phyloP scores from a whole-genome alignment of 345 rosid genomes.

The Brassica incana region DNA sequence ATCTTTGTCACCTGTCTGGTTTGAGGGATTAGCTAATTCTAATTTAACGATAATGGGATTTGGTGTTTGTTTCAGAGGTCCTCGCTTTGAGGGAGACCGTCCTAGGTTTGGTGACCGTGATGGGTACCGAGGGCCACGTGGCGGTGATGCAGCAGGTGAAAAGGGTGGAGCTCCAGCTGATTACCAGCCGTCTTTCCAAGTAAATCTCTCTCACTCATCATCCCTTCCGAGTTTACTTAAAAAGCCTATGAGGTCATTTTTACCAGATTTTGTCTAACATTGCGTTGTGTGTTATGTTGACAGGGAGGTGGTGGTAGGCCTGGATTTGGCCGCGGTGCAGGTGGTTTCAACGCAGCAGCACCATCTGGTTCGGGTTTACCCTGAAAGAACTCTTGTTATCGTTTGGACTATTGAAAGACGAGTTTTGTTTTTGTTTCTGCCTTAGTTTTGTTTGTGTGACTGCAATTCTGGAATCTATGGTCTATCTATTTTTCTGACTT shows the following conservation, averaged over 20 bases:
- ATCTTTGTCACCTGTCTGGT: too few relatives aligned
- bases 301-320: conserved; percentile 72
- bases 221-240: neutral
- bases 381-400: conserved; percentile 28
- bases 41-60: neutral
- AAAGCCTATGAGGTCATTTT: neutral
- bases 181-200: conserved; percentile 82
- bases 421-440: conserved; percentile 20
- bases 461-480: neutral
- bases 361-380: conserved; percentile 53
- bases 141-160: conserved; percentile 77
- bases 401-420: neutral
- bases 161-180: conserved; percentile 96
- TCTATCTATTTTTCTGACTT: neutral
- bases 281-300: neutral
- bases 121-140: conserved; percentile 91
- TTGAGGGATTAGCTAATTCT: neutral
- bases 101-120: conserved; percentile 81
- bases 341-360: conserved; percentile 53
- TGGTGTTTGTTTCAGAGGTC: conserved; percentile 53
- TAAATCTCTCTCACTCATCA: conserved; percentile 30
- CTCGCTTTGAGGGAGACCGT: conserved; percentile 90
- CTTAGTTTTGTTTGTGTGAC: conserved; percentile 26
- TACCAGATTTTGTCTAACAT: neutral
- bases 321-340: conserved; percentile 81